phyloP scores from a whole-genome alignment of 2,329 filamentous ascomycete genomes.

The Geosmithia putterillii region DNA sequence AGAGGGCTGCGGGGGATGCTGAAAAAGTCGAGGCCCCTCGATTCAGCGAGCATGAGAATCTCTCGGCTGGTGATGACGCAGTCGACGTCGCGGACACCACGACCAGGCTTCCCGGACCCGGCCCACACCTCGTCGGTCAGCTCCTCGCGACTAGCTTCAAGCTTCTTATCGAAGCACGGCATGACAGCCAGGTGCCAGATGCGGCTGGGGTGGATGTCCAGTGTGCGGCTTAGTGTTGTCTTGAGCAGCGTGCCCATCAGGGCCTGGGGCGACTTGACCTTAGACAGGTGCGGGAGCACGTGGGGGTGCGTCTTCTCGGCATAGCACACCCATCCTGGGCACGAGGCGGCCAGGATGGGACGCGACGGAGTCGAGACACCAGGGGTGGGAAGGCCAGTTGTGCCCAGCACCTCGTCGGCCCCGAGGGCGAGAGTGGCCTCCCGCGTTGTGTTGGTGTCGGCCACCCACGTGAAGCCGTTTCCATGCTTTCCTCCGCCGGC shows the following conservation, averaged over 20 bases:
- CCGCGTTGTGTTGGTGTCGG: constrained; percentile 77
- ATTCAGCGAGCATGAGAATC: constrained; percentile 76
- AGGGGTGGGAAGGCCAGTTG: constrained; percentile 1
- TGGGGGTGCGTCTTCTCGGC: constrained; percentile 96
- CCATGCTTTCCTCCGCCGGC: constrained; percentile 56
- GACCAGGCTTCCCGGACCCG: constrained; percentile 30
- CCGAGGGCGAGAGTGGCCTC: constrained; percentile 74
- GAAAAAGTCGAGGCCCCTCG: constrained; percentile 67
- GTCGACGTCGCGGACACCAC: constrained; percentile 75
- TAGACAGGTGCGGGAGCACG: constrained; percentile 80
- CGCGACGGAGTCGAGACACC: constrained; percentile 13
- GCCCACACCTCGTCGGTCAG: constrained; percentile 72
- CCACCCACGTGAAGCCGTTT: constrained; percentile 76
- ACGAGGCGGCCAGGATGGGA: constrained; percentile 76
- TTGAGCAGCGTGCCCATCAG: constrained; percentile 84
- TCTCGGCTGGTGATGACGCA: constrained; percentile 97
- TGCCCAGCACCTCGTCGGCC: constrained; percentile 53
- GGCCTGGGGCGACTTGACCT: constrained; percentile 88
- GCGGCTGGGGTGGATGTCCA: constrained; percentile 60
- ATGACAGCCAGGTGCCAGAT: constrained; percentile 96
- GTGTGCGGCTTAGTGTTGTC: constrained; percentile 61
- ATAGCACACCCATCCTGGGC: constrained; percentile 97
- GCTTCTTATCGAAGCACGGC: constrained; percentile 98
- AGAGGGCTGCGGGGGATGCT: constrained; percentile 44
- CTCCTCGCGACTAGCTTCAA: constrained; percentile 89